These are phyloP conservation scores for Plasmodium gonderi DNA, from an alignment of 169 alveolate species.

Conservation along the genomic window DNA sequence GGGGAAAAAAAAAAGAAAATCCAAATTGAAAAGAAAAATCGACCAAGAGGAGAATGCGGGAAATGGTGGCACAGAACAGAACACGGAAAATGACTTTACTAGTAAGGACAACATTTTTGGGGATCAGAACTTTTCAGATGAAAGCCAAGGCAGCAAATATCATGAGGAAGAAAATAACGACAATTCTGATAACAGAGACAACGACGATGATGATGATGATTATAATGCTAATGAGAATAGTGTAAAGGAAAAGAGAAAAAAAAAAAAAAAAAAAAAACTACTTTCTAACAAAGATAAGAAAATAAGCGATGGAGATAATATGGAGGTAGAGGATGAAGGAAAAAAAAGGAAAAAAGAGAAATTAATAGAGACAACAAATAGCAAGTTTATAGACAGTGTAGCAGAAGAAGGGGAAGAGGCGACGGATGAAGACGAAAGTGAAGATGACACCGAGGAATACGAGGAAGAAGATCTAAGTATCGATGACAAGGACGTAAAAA, in stretches of 20 bases:
- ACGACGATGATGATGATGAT: background rate
- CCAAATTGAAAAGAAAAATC: background rate
- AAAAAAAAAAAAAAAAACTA: background rate
- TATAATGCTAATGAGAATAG: background rate
- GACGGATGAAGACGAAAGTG: background rate
- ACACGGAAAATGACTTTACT: background rate
- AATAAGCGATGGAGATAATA: background rate
- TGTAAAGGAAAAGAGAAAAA: background rate
- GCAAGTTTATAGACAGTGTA: background rate
- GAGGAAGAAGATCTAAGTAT: slow-evolving; percentile 12
- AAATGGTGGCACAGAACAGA: background rate
- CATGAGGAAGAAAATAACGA: background rate
- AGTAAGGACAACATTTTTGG: background rate
- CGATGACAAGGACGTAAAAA: background rate
- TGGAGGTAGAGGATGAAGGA: background rate
- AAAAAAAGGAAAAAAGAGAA: background rate
- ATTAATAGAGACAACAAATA: background rate
- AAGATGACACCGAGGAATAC: background rate
- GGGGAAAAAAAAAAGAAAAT: background rate
- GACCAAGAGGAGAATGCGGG: background rate
- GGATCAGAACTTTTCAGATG: slow-evolving; percentile 6
- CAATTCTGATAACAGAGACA: background rate
- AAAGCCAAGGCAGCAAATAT: background rate
- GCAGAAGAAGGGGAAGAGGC: slow-evolving; percentile 10
- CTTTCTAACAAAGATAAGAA: background rate